Percentiles rank a stretch among this genome's conserved stretches.
Evolutionary conservation across 345 rosid species (phyloP).

Genomic region (Microcos paniculata): DNA sequence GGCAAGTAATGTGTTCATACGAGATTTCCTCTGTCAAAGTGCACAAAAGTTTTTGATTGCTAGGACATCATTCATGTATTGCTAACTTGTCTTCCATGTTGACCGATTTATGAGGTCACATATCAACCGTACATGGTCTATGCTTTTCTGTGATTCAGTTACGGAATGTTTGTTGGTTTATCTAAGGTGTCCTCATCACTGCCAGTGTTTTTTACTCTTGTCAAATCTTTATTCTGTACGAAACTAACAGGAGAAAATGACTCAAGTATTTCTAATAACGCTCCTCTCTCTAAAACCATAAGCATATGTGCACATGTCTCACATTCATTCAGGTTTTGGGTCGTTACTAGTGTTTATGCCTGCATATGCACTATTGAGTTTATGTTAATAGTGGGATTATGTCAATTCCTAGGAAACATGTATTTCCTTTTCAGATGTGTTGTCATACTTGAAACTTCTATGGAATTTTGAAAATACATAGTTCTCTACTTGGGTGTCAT

Average conservation of each 20-base stretch:
- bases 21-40: neutral
- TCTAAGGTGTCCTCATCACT: neutral
- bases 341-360: no score
- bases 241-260: neutral
- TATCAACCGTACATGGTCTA: neutral
- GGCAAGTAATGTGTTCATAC: conserved; percentile 42
- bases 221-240: neutral
- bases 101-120: neutral
- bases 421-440: neutral
- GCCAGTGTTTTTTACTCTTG: neutral
- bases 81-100: conserved; percentile 4
- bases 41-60: neutral
- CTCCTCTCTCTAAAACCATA: neutral
- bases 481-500: neutral
- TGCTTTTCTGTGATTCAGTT: neutral
- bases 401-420: no score
- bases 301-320: neutral
- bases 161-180: neutral
- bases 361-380: neutral
- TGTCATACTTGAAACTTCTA: neutral
- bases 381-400: neutral
- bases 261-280: neutral
- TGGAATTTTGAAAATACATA: neutral
- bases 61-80: neutral
- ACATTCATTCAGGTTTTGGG: neutral